Base-by-base conservation (phyloP, 768 basidiomycete genomes). In the Lactarius sanguifluus region DNA sequence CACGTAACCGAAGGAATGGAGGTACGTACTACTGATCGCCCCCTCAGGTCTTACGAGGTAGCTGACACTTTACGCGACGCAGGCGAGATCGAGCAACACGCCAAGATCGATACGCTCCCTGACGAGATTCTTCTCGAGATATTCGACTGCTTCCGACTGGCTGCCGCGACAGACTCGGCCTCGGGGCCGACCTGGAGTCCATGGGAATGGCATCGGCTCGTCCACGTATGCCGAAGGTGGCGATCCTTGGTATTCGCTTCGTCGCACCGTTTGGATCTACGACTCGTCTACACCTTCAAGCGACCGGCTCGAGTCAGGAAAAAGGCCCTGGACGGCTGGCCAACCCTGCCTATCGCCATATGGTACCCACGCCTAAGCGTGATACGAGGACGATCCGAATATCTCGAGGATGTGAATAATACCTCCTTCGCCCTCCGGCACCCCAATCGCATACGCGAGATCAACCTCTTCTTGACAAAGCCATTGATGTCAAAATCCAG, bases 321-420 rank as follows among this genome's bases (percentile, higher is more conserved):
- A 34, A 36, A 57, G n/a, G 34, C 34, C n/a, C 34, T 57, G 34
- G 13, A 30, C 18, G 12, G 20, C 36, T 64, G 57, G 52, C 58
- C 64, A 12, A 30, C 58, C 10, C 54, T 64, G 15, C 58, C 64
- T 28, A 64, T 64, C 64, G 30, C 58, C n/a, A 59, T 64, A 40
- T 59, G 52, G 36, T 64, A 55, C 13, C 58, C 52, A 10, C 36
- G 50, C 5, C 18, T 7, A 40, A 20, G 12, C 52, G 15, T 16
- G 4, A 6, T 23, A 6, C 13, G 50, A 23, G 23, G 23, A 25
- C 45, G 38, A 9, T n/a, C n/a, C 6, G 16, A 18, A n/a, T 10
- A 3, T 36, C 45, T 34, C n/a, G 36, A 52, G 13, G 64, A 64
- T 20, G 64, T 59, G 25, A 23, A 58, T 9, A 40, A 58, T 28